Evolutionary conservation across 768 basidiomycete species (phyloP), one percentile per base, ranked within the genome.

Genomic region (Leccinum fibrillosum): DNA sequence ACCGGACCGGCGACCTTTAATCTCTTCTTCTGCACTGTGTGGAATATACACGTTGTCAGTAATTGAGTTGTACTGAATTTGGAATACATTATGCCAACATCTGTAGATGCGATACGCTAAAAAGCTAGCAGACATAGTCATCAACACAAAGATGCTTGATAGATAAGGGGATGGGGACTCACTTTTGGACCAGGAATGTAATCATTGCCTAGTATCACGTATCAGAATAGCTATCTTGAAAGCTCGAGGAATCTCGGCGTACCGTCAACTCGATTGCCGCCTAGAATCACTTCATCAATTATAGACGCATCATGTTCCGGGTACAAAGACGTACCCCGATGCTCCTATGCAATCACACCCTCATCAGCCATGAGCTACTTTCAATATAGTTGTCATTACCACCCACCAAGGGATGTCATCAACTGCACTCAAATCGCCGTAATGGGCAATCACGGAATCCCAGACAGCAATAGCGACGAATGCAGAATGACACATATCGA

Each of bases 91-190:
- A 44, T 35, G 59, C 64, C 2, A 15, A 68, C 67, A 39, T 60
- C 32, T 59, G 47, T 70, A 64, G 58, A 69, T 70, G 25, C 67
- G 69, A 51, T 68, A 49, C 3, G 58, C 59, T 48, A 70, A 69
- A 54, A 68, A 70, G 37, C 67, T 69, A 13, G 49, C 35, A 19
- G 17, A 45, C 5, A 23, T 8, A 8, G 19, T 11, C 19, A 13
- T 66, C 28, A 64, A 35, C 25, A 26, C 30, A 42, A 12, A 39
- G 1, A 5, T 21, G 13, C 2, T 7, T 0, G 17, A 12, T 7
- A 13, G 10, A 23, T 4, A 6, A 1, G 1, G 30, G 10, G 15
- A 25, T 56, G 1, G 25, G 10, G 15, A 25, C 58, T 51, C 19
- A 56, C 67, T 59, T 61, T 63, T 69, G 67, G 17, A 54, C 60